Conservation (phyloP, 768 basidiomycete genomes). For the Boletus rubroflammeus region DNA sequence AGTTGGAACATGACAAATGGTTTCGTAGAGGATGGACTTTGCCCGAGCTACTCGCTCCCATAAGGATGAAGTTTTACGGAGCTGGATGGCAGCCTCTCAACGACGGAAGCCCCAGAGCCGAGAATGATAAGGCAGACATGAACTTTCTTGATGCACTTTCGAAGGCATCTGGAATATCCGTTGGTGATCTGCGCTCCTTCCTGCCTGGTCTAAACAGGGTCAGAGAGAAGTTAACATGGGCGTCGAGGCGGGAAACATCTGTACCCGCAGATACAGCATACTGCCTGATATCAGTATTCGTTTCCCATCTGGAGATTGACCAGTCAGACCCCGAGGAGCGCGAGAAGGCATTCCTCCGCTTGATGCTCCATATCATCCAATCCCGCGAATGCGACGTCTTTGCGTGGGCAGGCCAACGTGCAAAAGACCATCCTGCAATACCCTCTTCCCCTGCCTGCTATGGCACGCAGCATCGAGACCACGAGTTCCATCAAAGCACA, state of each 20-base stretch:
- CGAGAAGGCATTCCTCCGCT: slow-evolving; percentile 2
- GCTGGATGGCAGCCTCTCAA: slow-evolving; percentile 8
- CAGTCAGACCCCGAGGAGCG: not conserved
- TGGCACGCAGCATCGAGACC: not conserved
- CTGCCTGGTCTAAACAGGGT: slow-evolving; percentile 1
- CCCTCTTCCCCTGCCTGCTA: slow-evolving; percentile 7
- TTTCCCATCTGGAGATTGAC: not conserved
- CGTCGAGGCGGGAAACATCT: not conserved
- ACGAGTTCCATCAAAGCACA: not conserved
- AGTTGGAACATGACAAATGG: not conserved
- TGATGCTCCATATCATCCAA: slow-evolving; percentile 3
- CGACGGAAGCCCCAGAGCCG: not conserved
- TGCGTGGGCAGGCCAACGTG: slow-evolving; percentile 1
- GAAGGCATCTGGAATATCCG: slow-evolving; percentile 3
- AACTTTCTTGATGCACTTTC: not conserved
- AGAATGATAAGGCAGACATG: slow-evolving; percentile 6
- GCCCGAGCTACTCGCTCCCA: not conserved
- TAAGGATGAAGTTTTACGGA: slow-evolving; percentile 4
- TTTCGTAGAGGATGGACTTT: slow-evolving; percentile 3
- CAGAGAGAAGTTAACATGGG: slow-evolving; percentile 5
- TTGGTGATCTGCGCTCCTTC: not conserved
- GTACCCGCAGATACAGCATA: not conserved
- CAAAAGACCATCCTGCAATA: slow-evolving; percentile 2
- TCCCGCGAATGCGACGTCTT: slow-evolving; percentile 3
- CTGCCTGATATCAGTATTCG: slow-evolving; percentile 3